Evolutionary conservation across 2,329 filamentous ascomycete genomes (phyloP).

Genomic region (Juglanconis sp.): DNA sequence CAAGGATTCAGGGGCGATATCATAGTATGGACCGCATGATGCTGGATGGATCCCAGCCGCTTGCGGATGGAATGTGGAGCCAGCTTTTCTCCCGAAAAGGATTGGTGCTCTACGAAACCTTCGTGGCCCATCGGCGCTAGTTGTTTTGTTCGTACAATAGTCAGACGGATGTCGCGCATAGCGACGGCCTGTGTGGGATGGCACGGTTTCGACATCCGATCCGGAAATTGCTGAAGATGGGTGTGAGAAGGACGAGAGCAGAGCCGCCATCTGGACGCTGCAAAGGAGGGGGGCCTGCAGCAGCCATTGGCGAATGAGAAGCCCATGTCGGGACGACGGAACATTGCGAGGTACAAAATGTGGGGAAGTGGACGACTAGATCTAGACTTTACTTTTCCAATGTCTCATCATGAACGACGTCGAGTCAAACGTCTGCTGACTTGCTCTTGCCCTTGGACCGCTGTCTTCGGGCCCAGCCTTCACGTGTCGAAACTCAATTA

Average conservation of each 20-base stretch:
- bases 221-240: too few relatives aligned
- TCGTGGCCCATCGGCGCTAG: not conserved
- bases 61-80: too few relatives aligned
- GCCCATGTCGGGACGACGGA: not conserved
- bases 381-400: not conserved
- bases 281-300: not conserved
- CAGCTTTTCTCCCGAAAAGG: too few relatives aligned
- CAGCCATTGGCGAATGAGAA: slow-evolving; percentile 1
- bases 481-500: too few relatives aligned
- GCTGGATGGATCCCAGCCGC: too few relatives aligned
- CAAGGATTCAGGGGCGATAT: slow-evolving; percentile 4
- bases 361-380: not conserved
- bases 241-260: not conserved
- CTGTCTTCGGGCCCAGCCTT: too few relatives aligned
- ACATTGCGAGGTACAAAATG: not conserved
- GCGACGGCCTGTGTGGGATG: not conserved
- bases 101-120: not conserved
- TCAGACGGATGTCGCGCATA: not conserved
- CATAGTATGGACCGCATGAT: not conserved
- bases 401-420: not conserved
- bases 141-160: not conserved
- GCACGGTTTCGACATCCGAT: not conserved
- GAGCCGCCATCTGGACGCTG: not conserved
- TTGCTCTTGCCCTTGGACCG: too few relatives aligned
- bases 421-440: too few relatives aligned